Percentiles rank a stretch among this genome's conserved stretches.
Conservation (phyloP, 2,329 filamentous ascomycete species). For the Alternaria brassicae region DNA sequence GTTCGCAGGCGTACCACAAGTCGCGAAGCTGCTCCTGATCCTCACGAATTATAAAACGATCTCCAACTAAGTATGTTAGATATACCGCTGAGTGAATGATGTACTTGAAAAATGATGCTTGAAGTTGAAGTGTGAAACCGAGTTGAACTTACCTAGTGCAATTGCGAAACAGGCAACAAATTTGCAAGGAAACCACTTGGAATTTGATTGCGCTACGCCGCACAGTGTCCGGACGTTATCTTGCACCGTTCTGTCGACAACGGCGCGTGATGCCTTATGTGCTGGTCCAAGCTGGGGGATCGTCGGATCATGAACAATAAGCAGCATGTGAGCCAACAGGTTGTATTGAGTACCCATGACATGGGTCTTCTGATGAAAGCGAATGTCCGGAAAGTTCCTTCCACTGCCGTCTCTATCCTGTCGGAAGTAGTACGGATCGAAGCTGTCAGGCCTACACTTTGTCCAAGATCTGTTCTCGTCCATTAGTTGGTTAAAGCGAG, state of each 20-base stretch:
- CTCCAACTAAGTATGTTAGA: constrained; percentile 37
- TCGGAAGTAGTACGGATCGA: constrained; percentile 45
- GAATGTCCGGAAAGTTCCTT: constrained; percentile 45
- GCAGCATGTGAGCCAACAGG: constrained; percentile 45
- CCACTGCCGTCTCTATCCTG: constrained; percentile 45
- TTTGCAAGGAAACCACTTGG: constrained; percentile 44
- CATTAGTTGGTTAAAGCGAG: constrained; percentile 41
- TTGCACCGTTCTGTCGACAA: constrained; percentile 44
- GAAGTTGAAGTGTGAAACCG: background rate
- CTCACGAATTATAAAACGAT: constrained; percentile 40
- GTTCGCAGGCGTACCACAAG: constrained; percentile 42
- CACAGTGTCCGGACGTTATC: constrained; percentile 47
- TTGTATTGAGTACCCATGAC: constrained; percentile 47
- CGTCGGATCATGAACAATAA: constrained; percentile 47
- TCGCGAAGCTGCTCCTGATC: constrained; percentile 44
- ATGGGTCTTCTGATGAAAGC: constrained; percentile 46
- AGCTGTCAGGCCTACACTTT: constrained; percentile 41
- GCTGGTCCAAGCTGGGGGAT: constrained; percentile 48
- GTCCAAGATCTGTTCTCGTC: constrained; percentile 47
- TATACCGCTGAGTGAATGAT: background rate
- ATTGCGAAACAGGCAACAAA: constrained; percentile 50
- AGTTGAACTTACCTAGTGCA: constrained; percentile 34
- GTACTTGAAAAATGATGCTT: background rate
- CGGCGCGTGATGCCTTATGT: constrained; percentile 40
- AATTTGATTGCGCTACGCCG: constrained; percentile 46